phyloP scores from a whole-genome alignment of 345 rosid species.

The Pseudoturritis turrita region DNA sequence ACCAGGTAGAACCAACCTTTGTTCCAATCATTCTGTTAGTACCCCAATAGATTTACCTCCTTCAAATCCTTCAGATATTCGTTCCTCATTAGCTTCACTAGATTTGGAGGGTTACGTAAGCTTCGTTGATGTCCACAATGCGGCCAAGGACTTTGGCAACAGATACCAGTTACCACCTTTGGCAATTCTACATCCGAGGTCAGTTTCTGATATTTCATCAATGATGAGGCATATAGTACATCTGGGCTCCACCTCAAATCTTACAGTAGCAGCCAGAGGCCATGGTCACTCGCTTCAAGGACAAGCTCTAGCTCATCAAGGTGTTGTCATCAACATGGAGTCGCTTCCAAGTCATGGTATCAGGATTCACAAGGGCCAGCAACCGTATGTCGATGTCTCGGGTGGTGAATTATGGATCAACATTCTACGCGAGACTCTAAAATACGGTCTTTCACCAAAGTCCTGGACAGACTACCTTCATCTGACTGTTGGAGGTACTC shows the following conservation, averaged over 20 bases:
- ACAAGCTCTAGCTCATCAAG: slow-evolving; percentile 79
- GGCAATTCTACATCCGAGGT: slow-evolving; percentile 71
- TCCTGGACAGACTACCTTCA: slow-evolving; percentile 99
- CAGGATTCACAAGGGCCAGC: slow-evolving; percentile 39
- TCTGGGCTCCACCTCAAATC: slow-evolving; percentile 54
- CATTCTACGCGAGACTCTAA: slow-evolving; percentile 72
- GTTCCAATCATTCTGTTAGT: slow-evolving; percentile 39
- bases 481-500: slow-evolving; percentile 86
- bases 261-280: slow-evolving; percentile 92
- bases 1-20: slow-evolving; percentile 47
- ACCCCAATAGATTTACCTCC: slow-evolving; percentile 28
- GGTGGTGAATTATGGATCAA: slow-evolving; percentile 94
- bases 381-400: slow-evolving; percentile 75
- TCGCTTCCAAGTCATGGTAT: slow-evolving; percentile 48
- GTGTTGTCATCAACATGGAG: slow-evolving; percentile 81
- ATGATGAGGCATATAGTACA: slow-evolving; percentile 47
- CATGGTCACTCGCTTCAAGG: slow-evolving; percentile 95
- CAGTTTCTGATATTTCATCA: slow-evolving; percentile 76
- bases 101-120: slow-evolving; percentile 58
- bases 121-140: slow-evolving; percentile 52
- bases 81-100: slow-evolving; percentile 39
- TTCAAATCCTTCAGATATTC: slow-evolving; percentile 30
- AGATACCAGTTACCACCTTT: slow-evolving; percentile 56
- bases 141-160: slow-evolving; percentile 85
- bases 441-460: slow-evolving; percentile 75